Percentiles rank a stretch among this genome's conserved stretches.
These are phyloP conservation scores for Ceriops decandra DNA, from an alignment of 345 rosid genomes.

Conservation along the genomic window DNA sequence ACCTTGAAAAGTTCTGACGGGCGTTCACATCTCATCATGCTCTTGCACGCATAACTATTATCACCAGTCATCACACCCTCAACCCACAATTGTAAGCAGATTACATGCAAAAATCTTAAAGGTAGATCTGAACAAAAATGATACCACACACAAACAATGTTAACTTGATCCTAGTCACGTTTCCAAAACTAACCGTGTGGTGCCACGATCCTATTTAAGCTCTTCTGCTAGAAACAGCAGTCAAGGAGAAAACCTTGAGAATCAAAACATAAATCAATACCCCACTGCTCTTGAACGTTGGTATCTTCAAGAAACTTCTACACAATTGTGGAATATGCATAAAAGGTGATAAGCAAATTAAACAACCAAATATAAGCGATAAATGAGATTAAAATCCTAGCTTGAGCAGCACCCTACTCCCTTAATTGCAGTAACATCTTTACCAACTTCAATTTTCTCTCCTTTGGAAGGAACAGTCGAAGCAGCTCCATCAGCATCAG, in stretches of 20 bases:
- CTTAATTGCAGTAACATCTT: slow-evolving; percentile 87
- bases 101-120: too few relatives aligned
- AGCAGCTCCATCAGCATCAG: slow-evolving; percentile 47
- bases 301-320: slow-evolving; percentile 35
- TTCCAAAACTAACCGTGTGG: slow-evolving; percentile 18
- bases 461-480: slow-evolving; percentile 68
- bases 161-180: not conserved
- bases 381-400: slow-evolving; percentile 31
- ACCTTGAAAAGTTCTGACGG: too few relatives aligned
- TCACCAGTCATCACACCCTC: too few relatives aligned
- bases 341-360: slow-evolving; percentile 22
- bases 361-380: slow-evolving; percentile 24
- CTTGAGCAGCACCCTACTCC: slow-evolving; percentile 84
- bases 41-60: too few relatives aligned
- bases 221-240: slow-evolving; percentile 21
- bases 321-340: slow-evolving; percentile 26
- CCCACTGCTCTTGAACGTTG: slow-evolving; percentile 22
- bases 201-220: slow-evolving; percentile 20
- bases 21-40: too few relatives aligned
- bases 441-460: slow-evolving; percentile 73
- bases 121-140: too few relatives aligned
- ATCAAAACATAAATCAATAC: slow-evolving; percentile 21
- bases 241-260: slow-evolving; percentile 12
- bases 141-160: too few relatives aligned
- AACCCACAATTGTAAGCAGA: too few relatives aligned